These are phyloP conservation scores for Nemania sp. DNA, from an alignment of 2,329 filamentous ascomycete species.

Conservation along the genomic window DNA sequence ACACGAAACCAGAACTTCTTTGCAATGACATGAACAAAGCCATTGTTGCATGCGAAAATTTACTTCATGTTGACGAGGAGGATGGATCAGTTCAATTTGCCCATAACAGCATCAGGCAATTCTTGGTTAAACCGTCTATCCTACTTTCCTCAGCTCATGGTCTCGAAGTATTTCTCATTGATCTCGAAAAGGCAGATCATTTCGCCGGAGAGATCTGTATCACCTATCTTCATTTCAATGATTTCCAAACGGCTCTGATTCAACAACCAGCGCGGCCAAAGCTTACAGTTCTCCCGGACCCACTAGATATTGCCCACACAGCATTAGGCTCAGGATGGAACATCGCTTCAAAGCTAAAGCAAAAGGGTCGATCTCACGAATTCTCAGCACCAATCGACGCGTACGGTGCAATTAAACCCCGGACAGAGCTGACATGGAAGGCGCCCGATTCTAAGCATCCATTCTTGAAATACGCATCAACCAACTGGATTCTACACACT, in stretches of 20 bases:
- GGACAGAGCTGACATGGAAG: too few species aligned
- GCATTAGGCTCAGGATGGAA: background rate
- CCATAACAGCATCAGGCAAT: constrained; percentile 38
- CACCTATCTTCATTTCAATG: constrained; percentile 45
- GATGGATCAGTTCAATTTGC: constrained; percentile 23
- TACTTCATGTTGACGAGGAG: constrained; percentile 29
- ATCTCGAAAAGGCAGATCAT: constrained; percentile 34
- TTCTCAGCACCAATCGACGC: too few species aligned
- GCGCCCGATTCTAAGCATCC: too few species aligned
- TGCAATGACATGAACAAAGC: constrained; percentile 35
- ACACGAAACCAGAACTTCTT: constrained; percentile 30
- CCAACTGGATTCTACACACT: too few species aligned
- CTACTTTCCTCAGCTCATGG: constrained; percentile 6
- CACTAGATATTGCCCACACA: background rate
- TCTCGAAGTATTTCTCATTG: constrained; percentile 31
- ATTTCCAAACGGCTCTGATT: constrained; percentile 44
- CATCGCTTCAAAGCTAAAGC: too few species aligned
- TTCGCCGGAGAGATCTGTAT: constrained; percentile 43
- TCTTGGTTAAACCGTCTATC: constrained; percentile 25
- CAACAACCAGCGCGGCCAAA: constrained; percentile 33
- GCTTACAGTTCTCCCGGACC: constrained; percentile 6
- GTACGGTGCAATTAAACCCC: too few species aligned
- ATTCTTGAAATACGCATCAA: too few species aligned
- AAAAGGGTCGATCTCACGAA: too few species aligned
- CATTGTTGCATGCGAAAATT: constrained; percentile 23